phyloP scores from a whole-genome alignment of 768 basidiomycete species.

The Tylopilus vinaceipallidus region DNA sequence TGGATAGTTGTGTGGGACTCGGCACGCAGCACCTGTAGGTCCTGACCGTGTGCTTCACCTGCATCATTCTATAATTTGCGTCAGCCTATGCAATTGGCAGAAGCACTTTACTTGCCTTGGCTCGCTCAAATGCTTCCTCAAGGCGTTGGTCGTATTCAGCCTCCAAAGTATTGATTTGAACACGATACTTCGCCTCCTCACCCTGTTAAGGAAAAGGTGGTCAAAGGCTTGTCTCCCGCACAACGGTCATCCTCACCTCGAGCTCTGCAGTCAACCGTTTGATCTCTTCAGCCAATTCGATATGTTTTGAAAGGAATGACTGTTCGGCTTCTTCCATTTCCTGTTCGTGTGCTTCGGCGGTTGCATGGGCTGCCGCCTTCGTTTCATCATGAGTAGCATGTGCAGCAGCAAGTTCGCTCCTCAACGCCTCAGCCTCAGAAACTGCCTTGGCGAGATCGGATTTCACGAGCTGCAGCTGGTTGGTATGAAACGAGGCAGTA shows the following conservation, averaged over 20 bases:
- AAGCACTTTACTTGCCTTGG: conserved; percentile 53
- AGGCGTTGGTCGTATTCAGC: conserved; percentile 61
- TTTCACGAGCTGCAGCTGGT: conserved; percentile 42
- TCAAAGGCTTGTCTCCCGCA: not conserved
- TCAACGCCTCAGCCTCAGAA: conserved; percentile 45
- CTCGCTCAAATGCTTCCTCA: conserved; percentile 70
- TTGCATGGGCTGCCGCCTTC: conserved; percentile 41
- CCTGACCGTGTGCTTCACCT: conserved; percentile 61
- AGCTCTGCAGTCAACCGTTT: conserved; percentile 58
- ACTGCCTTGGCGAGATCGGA: conserved; percentile 44
- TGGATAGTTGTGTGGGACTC: conserved; percentile 65
- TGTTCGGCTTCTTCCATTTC: conserved; percentile 54
- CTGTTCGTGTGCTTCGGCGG: conserved; percentile 45
- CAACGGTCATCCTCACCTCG: conserved; percentile 45
- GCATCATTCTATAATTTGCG: conserved; percentile 58
- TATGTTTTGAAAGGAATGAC: conserved; percentile 46
- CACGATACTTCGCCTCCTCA: conserved; percentile 66
- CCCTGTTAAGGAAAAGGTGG: conserved; percentile 38
- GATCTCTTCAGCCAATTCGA: conserved; percentile 54
- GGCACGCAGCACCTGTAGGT: conserved; percentile 67
- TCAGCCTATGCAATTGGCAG: conserved; percentile 6
- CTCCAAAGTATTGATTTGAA: conserved; percentile 64
- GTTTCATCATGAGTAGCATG: conserved; percentile 48
- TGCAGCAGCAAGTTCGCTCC: conserved; percentile 45
- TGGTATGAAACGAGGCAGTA: conserved; percentile 42